Percentiles rank a stretch among this genome's conserved stretches.
Conservation (phyloP, 306 rosid species). For the Alnus glutinosa region DNA sequence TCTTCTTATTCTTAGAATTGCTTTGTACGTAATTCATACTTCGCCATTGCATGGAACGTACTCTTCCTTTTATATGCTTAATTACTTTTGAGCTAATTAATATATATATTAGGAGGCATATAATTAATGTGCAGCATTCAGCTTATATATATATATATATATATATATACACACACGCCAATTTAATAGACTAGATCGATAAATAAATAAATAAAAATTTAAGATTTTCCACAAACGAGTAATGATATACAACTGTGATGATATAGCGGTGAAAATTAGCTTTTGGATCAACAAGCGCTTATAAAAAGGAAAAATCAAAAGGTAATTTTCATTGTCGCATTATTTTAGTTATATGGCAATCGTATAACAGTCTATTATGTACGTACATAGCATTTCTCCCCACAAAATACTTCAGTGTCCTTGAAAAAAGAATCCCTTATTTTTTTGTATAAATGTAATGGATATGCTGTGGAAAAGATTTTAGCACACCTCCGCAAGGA, state of each 20-base stretch:
- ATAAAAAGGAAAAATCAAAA: too few species aligned
- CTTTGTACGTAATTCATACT: constrained; percentile 7
- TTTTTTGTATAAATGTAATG: background rate
- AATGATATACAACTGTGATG: too few species aligned
- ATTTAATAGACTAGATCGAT: too few species aligned
- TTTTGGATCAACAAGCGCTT: too few species aligned
- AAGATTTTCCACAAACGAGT: too few species aligned
- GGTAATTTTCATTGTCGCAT: too few species aligned
- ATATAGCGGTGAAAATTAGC: too few species aligned
- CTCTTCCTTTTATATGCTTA: background rate
- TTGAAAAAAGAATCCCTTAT: background rate
- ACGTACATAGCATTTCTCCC: too few species aligned
- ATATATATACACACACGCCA: background rate
- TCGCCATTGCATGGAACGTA: background rate
- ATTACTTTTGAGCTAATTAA: background rate
- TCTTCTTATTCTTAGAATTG: background rate
- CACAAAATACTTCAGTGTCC: background rate
- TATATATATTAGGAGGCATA: background rate
- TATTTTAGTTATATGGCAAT: too few species aligned
- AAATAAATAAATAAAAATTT: too few species aligned
- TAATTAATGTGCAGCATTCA: background rate
- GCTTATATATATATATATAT: background rate
- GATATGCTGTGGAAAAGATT: background rate
- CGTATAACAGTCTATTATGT: too few species aligned
- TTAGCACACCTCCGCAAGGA: background rate